A percentile compares a stretch with the other conserved stretches of the same genome.
Evolutionary conservation across 768 basidiomycete species (phyloP).

Genomic region (Hypholoma sublateritium): DNA sequence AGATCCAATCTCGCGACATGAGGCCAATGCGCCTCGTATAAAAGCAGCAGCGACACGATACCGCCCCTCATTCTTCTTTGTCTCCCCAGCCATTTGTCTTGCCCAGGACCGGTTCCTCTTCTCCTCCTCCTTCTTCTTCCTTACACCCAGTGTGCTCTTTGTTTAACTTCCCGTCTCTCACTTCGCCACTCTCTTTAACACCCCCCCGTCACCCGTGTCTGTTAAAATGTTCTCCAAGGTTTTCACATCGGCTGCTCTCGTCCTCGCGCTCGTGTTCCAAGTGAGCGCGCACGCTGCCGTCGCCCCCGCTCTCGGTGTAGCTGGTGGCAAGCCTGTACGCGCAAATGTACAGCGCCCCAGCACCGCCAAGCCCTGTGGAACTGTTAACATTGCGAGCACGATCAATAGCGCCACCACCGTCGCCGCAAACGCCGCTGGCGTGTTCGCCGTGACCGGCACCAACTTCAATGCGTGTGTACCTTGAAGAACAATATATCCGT

Average conservation of each 20-base stretch:
- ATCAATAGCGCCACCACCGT: slow-evolving; percentile 39
- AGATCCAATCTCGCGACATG: background rate
- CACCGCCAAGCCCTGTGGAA: slow-evolving; percentile 38
- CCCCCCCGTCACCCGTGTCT: background rate
- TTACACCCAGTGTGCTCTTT: slow-evolving; percentile 18
- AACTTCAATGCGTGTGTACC: slow-evolving; percentile 46
- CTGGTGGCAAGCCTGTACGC: slow-evolving; percentile 24
- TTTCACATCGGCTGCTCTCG: slow-evolving; percentile 27
- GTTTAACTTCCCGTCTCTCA: slow-evolving; percentile 10
- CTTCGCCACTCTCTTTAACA: slow-evolving; percentile 5
- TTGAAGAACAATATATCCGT: background rate
- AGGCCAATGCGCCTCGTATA: slow-evolving; percentile 7
- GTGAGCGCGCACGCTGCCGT: slow-evolving; percentile 42
- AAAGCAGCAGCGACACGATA: slow-evolving; percentile 1
- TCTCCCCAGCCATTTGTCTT: slow-evolving; percentile 18
- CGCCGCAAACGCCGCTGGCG: slow-evolving; percentile 38
- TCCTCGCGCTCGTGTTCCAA: slow-evolving; percentile 34
- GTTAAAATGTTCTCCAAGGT: slow-evolving; percentile 28
- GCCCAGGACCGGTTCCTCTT: slow-evolving; percentile 31
- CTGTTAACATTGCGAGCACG: slow-evolving; percentile 35
- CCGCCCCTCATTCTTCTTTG: slow-evolving; percentile 10
- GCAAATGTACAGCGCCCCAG: slow-evolving; percentile 34
- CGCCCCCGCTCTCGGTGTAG: slow-evolving; percentile 40
- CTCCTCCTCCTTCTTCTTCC: slow-evolving; percentile 5
- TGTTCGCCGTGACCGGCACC: slow-evolving; percentile 38